Evolutionary conservation across 2,329 filamentous ascomycete species (phyloP).

Genomic region (Aspergillus felis): DNA sequence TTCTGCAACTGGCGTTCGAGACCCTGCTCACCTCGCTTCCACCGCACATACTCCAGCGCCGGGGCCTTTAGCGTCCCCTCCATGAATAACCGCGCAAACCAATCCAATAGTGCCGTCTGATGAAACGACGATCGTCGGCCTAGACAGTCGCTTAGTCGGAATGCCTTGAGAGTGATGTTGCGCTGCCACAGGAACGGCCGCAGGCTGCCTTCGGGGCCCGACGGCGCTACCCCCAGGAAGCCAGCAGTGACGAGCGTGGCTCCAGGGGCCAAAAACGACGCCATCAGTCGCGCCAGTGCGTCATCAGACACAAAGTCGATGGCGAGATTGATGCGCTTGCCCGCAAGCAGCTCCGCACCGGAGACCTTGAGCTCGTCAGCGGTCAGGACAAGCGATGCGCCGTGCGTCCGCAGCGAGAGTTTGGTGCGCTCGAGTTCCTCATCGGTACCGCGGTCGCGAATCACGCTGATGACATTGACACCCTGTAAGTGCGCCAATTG

Average conservation of each 20-base stretch:
- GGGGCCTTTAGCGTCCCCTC: neutral
- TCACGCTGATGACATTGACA: neutral
- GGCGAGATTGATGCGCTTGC: neutral
- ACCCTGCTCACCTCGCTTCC: neutral
- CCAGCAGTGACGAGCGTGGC: neutral
- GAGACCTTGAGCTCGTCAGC: neutral
- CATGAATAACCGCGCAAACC: neutral
- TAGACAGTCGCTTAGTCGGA: neutral
- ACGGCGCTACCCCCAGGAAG: neutral
- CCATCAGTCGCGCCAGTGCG: neutral
- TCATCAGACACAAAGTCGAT: neutral
- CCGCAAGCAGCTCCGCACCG: neutral
- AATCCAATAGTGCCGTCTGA: neutral
- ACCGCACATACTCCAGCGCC: constrained; percentile 1
- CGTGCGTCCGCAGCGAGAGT: neutral
- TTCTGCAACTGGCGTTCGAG: neutral
- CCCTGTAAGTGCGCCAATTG: neutral
- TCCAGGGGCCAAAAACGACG: neutral
- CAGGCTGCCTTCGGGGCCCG: neutral
- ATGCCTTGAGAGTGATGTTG: neutral
- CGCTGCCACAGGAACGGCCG: neutral
- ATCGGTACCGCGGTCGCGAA: neutral
- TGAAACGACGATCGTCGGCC: neutral
- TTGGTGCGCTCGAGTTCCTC: neutral
- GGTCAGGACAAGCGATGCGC: neutral